Evolutionary conservation across 306 rosid genomes (phyloP).

Genomic region (Begonia masoniana): DNA sequence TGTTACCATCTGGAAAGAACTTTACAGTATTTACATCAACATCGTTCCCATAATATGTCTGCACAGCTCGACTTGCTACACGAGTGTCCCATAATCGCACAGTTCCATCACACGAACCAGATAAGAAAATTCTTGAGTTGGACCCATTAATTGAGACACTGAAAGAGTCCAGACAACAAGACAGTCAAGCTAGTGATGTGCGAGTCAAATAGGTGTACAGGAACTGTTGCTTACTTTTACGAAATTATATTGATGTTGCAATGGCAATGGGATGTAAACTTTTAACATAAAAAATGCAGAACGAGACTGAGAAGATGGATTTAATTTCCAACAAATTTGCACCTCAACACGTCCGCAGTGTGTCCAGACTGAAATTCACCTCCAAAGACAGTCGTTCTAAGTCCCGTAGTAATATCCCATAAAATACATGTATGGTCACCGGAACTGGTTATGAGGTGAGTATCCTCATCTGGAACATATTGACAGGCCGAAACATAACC

Average conservation of each 20-base stretch:
- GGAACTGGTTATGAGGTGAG: conserved; percentile 80
- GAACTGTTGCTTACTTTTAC: too few relatives aligned
- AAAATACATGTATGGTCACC: conserved; percentile 92
- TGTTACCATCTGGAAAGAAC: conserved; percentile 91
- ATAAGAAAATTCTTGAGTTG: conserved; percentile 72
- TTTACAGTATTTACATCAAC: conserved; percentile 80
- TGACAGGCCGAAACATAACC: conserved; percentile 94
- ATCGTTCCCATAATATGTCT: conserved; percentile 74
- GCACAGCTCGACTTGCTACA: conserved; percentile 95
- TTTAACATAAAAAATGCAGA: too few relatives aligned
- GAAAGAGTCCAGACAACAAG: conserved; percentile 13
- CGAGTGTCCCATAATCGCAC: conserved; percentile 98
- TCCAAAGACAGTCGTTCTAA: conserved; percentile 86
- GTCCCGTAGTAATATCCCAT: conserved; percentile 96
- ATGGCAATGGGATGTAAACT: too few relatives aligned
- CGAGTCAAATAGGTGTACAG: too few relatives aligned
- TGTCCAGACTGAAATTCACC: conserved; percentile 99
- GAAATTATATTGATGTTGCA: too few relatives aligned
- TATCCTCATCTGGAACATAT: conserved; percentile 88
- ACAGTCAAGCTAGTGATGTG: neutral
- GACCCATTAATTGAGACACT: conserved; percentile 81
- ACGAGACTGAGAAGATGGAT: too few relatives aligned
- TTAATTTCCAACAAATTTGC: conserved; percentile 1
- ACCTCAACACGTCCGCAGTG: conserved; percentile 84
- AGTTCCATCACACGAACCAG: conserved; percentile 92